Conservation (phyloP, 2,329 filamentous ascomycete species). For the Curvularia verruculosa region DNA sequence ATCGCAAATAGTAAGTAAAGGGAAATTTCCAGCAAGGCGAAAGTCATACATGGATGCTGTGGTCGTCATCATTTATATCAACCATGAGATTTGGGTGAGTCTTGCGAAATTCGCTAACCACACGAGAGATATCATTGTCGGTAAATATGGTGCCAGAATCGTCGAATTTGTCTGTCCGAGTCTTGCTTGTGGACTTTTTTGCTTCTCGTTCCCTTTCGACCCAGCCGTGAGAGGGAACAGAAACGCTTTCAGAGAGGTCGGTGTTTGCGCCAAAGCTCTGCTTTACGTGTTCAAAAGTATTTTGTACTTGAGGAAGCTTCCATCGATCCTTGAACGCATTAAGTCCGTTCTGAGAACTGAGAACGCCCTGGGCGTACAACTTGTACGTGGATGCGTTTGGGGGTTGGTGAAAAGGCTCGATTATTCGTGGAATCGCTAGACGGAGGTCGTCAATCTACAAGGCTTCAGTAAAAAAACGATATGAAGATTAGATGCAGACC, state of each 20-base stretch:
- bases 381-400: conserved; percentile 45
- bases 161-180: conserved; percentile 15
- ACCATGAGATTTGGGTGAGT: conserved; percentile 37
- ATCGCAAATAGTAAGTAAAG: conserved; percentile 9
- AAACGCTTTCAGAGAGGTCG: conserved; percentile 46
- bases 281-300: conserved; percentile 42
- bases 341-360: conserved; percentile 45
- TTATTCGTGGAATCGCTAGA: conserved; percentile 51
- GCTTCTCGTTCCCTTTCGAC: conserved; percentile 35
- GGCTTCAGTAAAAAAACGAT: conserved; percentile 8
- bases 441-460: conserved; percentile 52
- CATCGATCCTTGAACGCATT: conserved; percentile 48
- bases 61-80: conserved; percentile 32
- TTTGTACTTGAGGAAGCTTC: conserved; percentile 46
- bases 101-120: conserved; percentile 35
- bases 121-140: conserved; percentile 29
- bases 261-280: conserved; percentile 46
- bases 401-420: conserved; percentile 47
- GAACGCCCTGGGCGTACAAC: conserved; percentile 47
- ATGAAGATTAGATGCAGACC: background rate
- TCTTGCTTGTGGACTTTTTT: conserved; percentile 21
- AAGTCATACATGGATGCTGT: conserved; percentile 32
- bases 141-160: conserved; percentile 18
- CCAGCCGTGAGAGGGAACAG: conserved; percentile 50
- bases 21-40: too few species aligned